Evolutionary conservation across 2,329 filamentous ascomycete genomes (phyloP), one percentile per base, ranked within the genome.

Genomic region (Plenodomus tracheiphilus): DNA sequence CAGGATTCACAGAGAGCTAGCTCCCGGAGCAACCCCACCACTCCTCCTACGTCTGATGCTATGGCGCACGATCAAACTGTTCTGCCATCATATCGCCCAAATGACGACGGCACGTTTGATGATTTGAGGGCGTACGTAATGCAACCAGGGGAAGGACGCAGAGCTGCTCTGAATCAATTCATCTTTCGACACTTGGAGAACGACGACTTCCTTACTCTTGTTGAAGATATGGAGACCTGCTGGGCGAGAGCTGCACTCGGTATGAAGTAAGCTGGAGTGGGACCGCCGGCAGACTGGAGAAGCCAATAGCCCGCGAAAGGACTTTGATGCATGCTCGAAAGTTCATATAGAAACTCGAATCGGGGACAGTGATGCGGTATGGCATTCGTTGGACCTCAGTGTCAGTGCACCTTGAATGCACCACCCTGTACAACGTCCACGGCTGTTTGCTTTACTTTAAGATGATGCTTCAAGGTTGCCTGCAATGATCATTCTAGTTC

Each of bases 131-230:
- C 47, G 7, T 79, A 77, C 49, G 70, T 70, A 1, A 60, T 64
- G 32, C 74, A 75, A 39, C 61, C 69, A 19, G 65, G 69, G 15
- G 74, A 78, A 17, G 62, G 68, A 28, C 73, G 80, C 7, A 65
- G 71, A 39, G 61, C 64, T 9, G 66, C 74, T 10, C 59, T 83
- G 16, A 77, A 81, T 43, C 67, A 78, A 19, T 81, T 80, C 53
- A 76, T 84, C 45, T 71, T 78, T 32, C 71, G 74, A n/a, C 74
- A 75, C 47, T 69, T 83, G 2, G 71, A 79, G 21, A 75, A 79
- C 51, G 69, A 76, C 2, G 69, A 75, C 17, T 83, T 84, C 50
- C 46, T 78, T 5, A 75, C 71, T 16, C 63, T 83, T n/a, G 77
- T 78, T 42, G 70, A 78, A 50, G 79, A 82, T 61, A 72, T 79